A percentile compares a stretch with the other conserved stretches of the same genome.
phyloP scores from a whole-genome alignment of 2,329 filamentous ascomycete genomes.

The Alternaria brassicae region DNA sequence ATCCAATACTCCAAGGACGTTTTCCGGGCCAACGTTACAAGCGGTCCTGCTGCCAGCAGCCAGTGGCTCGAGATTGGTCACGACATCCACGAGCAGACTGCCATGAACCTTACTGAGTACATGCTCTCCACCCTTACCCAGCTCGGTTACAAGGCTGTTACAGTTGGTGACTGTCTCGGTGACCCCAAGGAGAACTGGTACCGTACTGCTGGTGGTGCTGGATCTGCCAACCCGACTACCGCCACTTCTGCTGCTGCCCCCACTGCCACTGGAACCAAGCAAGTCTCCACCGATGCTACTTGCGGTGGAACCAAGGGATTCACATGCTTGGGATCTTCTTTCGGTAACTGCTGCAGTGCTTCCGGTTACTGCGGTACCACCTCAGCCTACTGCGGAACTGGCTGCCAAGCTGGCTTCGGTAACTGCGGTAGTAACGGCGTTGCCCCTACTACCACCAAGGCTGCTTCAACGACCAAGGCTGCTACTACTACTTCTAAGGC shows the following conservation, averaged over 20 bases:
- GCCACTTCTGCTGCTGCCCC: slow-evolving; percentile 12
- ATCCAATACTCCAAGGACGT: slow-evolving; percentile 63
- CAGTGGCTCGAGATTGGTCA: slow-evolving; percentile 63
- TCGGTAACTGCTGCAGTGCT: slow-evolving; percentile 55
- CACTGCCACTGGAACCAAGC: slow-evolving; percentile 30
- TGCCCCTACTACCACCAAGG: slow-evolving; percentile 12
- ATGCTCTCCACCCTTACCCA: slow-evolving; percentile 52
- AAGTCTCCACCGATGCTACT: slow-evolving; percentile 50
- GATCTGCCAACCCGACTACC: slow-evolving; percentile 35
- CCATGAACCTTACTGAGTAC: slow-evolving; percentile 53
- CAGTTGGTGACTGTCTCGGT: slow-evolving; percentile 57
- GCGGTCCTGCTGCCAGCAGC: slow-evolving; percentile 28
- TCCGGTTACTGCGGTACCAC: slow-evolving; percentile 42
- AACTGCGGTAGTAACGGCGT: slow-evolving; percentile 27
- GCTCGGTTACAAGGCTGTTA: slow-evolving; percentile 55
- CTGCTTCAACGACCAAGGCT: not conserved
- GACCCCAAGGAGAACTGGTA: slow-evolving; percentile 59
- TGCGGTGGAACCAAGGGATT: slow-evolving; percentile 53
- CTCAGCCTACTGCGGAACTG: slow-evolving; percentile 37
- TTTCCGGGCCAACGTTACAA: slow-evolving; percentile 58
- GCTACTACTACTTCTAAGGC: slow-evolving; percentile 12
- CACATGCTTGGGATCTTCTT: slow-evolving; percentile 52
- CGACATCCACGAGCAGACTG: slow-evolving; percentile 58
- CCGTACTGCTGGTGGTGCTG: slow-evolving; percentile 49
- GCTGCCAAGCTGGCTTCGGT: slow-evolving; percentile 41